phyloP scores from a whole-genome alignment of 2,329 filamentous ascomycete species.

The Fusarium metavorans region DNA sequence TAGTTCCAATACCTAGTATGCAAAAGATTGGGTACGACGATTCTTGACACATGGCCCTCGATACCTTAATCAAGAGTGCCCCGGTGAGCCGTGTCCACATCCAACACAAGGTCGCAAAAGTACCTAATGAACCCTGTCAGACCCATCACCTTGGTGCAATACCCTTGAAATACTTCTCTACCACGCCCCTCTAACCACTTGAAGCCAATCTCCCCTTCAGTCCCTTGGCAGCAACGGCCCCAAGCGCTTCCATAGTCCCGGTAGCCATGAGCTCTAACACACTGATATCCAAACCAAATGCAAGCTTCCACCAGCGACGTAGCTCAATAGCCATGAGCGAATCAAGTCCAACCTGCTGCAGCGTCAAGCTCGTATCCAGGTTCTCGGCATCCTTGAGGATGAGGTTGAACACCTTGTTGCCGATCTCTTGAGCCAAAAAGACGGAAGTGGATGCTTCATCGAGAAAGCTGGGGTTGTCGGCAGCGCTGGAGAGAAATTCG shows the following conservation, averaged over 20 bases:
- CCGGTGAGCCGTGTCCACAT: background rate
- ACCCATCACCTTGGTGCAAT: background rate
- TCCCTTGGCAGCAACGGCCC: background rate
- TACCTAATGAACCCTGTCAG: background rate
- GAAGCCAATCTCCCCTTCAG: background rate
- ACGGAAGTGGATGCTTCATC: background rate
- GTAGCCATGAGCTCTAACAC: constrained; percentile 2
- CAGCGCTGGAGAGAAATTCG: background rate
- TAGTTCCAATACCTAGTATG: background rate
- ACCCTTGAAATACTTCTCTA: background rate
- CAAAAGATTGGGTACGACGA: background rate
- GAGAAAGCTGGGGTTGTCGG: background rate
- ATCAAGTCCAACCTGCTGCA: constrained; percentile 2
- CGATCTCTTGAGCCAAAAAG: background rate
- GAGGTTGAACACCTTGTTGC: background rate
- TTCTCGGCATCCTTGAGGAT: background rate
- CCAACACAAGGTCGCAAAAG: background rate
- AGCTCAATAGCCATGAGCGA: constrained; percentile 5
- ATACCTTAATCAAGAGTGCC: background rate
- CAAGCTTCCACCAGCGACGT: constrained; percentile 5
- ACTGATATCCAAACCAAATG: background rate
- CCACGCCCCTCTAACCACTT: background rate
- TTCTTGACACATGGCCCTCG: background rate
- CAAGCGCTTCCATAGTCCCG: background rate
- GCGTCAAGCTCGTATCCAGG: background rate